Conservation (phyloP, 1,139 yeast genomes). For the Geotrichum bryndzae region DNA sequence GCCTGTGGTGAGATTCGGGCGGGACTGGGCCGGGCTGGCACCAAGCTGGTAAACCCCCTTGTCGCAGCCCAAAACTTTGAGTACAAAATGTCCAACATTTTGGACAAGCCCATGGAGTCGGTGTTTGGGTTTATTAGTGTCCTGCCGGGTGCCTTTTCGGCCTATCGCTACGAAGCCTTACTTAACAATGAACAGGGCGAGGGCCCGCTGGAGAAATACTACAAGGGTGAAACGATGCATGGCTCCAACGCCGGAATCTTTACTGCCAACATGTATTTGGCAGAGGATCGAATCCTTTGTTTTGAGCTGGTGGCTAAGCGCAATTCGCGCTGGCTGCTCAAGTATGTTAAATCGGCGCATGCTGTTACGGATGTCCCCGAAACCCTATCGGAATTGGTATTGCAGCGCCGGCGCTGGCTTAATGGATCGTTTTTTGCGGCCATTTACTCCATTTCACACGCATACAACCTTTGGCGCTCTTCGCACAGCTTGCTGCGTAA, state of each 20-base stretch:
- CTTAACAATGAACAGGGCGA: slow-evolving; percentile 48
- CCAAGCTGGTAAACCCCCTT: slow-evolving; percentile 58
- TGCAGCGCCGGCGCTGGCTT: slow-evolving; percentile 79
- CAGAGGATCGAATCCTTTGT: slow-evolving; percentile 79
- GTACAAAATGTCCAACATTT: slow-evolving; percentile 72
- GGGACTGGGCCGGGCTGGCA: slow-evolving; percentile 52
- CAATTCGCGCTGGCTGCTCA: slow-evolving; percentile 53
- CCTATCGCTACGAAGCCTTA: slow-evolving; percentile 66
- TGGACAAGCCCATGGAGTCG: slow-evolving; percentile 79
- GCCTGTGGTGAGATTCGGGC: slow-evolving; percentile 84
- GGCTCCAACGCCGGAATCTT: slow-evolving; percentile 57
- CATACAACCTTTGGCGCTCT: slow-evolving; percentile 64
- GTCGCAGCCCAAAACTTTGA: slow-evolving; percentile 85
- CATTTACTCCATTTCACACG: slow-evolving; percentile 64
- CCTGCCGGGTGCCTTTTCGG: slow-evolving; percentile 84
- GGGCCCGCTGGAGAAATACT: slow-evolving; percentile 72
- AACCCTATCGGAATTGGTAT: slow-evolving; percentile 59
- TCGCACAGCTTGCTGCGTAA: slow-evolving; percentile 59
- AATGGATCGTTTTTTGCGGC: slow-evolving; percentile 85
- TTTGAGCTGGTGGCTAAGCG: slow-evolving; percentile 75
- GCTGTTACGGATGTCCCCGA: slow-evolving; percentile 87
- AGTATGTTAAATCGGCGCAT: slow-evolving; percentile 68
- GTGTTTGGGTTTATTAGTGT: slow-evolving; percentile 79
- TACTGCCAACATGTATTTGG: slow-evolving; percentile 78
- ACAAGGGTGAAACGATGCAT: slow-evolving; percentile 65